Evolutionary conservation across 2,329 filamentous ascomycete genomes (phyloP), one percentile per base, ranked within the genome.

Genomic region (Fusarium burgessii): DNA sequence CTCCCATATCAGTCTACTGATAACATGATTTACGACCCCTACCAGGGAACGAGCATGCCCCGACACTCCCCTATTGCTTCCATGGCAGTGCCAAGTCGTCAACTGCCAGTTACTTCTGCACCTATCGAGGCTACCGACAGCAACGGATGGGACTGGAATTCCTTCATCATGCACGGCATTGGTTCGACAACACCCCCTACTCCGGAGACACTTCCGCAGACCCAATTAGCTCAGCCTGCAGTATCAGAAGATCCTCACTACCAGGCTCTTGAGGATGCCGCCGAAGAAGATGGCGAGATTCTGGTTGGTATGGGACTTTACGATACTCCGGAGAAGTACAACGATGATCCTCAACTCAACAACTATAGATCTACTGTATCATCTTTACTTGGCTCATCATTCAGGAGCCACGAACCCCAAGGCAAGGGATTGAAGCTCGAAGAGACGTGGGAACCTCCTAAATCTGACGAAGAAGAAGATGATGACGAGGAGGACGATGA

Each of bases 231-330:
- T 4, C 82, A 85, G 54, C 81, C 84, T 17, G 77, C 85, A 13
- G 78, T 85, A 35, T 79, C 85, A 14, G 86, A 89, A 50, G 86
- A 88, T 9, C 84, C 86, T 52, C 79, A 83, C 14, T 88, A 85
- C 66, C 82, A 86, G 59, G 73, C 85, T 9, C 79, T 88, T 27
- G 85, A 87, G 35, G 85, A 88, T 41, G 77, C 82, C 14, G 45
- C 58, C 10, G 84, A 88, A 50, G 88, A 89, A 32, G 88, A 89
- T 47, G 91, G 89, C 40, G 92, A 94, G 75, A 91, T 94, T 65
- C 85, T 95, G 3, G 86, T 94, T n/a, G 93, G 93, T 23, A 91
- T 96, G 87, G 93, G 93, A 1, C 86, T 96, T 0, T 96, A 96
- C 79, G 93, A 94, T 75, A 83, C 88, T 7, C 92, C 92, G 0